phyloP scores from a whole-genome alignment of 805 yeast genomes.

The Ogataea nonfermentans region DNA sequence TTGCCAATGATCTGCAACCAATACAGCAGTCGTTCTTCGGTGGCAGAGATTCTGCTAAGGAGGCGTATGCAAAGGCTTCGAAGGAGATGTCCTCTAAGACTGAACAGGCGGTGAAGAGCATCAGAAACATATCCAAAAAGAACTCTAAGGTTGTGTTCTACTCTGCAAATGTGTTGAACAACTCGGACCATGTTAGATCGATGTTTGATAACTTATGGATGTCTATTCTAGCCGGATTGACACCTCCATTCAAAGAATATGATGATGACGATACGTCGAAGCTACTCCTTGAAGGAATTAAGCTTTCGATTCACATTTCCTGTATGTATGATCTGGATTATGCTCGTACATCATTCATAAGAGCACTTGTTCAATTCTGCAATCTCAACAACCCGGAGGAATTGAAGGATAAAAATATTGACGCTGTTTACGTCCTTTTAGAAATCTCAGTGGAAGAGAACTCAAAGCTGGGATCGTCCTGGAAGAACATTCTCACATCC shows the following conservation, averaged over 20 bases:
- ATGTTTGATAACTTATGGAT: slow-evolving; percentile 96
- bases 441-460: slow-evolving; percentile 81
- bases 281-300: slow-evolving; percentile 80
- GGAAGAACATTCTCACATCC: slow-evolving; percentile 80
- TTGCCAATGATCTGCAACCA: slow-evolving; percentile 55
- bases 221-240: slow-evolving; percentile 91
- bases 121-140: slow-evolving; percentile 49
- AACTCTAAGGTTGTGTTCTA: slow-evolving; percentile 56
- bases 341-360: slow-evolving; percentile 85
- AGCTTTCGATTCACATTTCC: slow-evolving; percentile 76
- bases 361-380: slow-evolving; percentile 85
- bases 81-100: slow-evolving; percentile 88
- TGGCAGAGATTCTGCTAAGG: slow-evolving; percentile 65
- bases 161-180: slow-evolving; percentile 60
- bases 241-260: slow-evolving; percentile 89
- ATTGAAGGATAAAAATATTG: slow-evolving; percentile 74
- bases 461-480: slow-evolving; percentile 65
- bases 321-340: slow-evolving; percentile 79
- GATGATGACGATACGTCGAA: slow-evolving; percentile 70
- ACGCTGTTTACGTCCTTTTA: slow-evolving; percentile 71
- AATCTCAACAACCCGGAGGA: slow-evolving; percentile 77
- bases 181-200: slow-evolving; percentile 85
- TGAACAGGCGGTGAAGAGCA: slow-evolving; percentile 70
- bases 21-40: slow-evolving; percentile 52
- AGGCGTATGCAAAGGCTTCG: slow-evolving; percentile 90